phyloP scores from a whole-genome alignment of 352 stramenopile genomes.

The Phytophthora aleatoria region DNA sequence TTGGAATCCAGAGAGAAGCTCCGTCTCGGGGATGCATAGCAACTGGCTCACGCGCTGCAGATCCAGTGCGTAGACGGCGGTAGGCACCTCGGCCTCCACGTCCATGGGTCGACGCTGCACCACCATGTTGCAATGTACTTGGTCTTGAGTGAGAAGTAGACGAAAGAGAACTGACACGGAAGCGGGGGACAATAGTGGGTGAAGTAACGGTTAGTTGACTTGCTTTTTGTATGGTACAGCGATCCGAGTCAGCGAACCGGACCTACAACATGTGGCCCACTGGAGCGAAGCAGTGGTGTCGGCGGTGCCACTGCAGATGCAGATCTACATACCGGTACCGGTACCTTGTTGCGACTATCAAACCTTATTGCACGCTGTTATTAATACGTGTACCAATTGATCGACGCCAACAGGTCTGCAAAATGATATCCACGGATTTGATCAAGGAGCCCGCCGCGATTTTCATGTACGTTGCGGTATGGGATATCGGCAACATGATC shows the following conservation, averaged over 20 bases:
- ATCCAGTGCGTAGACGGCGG: slow-evolving; percentile 61
- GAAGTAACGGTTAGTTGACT: slow-evolving; percentile 17
- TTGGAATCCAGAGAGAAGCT: slow-evolving; percentile 64
- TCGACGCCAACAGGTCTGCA: not conserved
- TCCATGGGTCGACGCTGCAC: slow-evolving; percentile 54
- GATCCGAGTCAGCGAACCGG: not conserved
- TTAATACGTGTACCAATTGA: not conserved
- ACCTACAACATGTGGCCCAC: not conserved
- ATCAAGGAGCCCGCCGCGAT: no score
- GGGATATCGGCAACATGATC: no score
- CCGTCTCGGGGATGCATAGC: slow-evolving; percentile 50
- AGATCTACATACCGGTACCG: not conserved
- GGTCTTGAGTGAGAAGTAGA: not conserved
- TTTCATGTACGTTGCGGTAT: no score
- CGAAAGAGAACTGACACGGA: slow-evolving; percentile 13
- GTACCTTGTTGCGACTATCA: no score
- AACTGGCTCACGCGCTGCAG: slow-evolving; percentile 57
- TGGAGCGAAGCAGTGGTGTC: not conserved
- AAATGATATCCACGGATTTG: no score
- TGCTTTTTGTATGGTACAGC: slow-evolving; percentile 15
- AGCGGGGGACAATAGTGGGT: slow-evolving; percentile 10
- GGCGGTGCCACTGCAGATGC: not conserved
- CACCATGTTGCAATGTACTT: slow-evolving; percentile 35
- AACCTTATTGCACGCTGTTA: not conserved
- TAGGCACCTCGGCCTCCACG: slow-evolving; percentile 61